Evolutionary conservation across 192 early-diverging fungal genomes (phyloP), one percentile per base, ranked within the genome.

Genomic region (Backusella mclennaniae): DNA sequence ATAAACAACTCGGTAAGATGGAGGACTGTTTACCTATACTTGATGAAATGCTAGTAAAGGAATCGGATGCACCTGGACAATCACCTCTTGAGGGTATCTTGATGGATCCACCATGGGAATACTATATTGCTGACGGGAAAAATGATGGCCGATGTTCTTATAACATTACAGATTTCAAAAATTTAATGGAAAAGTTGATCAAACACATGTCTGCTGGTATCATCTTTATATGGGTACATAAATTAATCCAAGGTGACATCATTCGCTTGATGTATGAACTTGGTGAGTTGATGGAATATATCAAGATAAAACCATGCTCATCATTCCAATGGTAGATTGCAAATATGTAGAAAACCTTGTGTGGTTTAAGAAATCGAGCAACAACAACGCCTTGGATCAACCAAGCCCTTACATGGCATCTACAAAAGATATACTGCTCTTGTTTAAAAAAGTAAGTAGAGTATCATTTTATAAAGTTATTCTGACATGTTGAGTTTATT

Each of bases 51-150:
- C 38, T 77, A 6, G 14, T 14, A 11, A 39, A 1, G 12, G 7
- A 41, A 52, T 3, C 11, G 15, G n/a, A 56, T 14, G 6, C 4
- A 29, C 6, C 67, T 11, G 21, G 6, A 29, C 73, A 75, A 11
- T 77, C 77, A 5, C 71, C 79, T n/a, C 75, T 90, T 49, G 85
- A 90, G 41, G 87, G 88, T 0, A 79, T 90, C 15, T 52, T 90
- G 41, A 82, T 87, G 5, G 88, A 90, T 77, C 88, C 88, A 39
- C 88, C 88, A 56, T 90, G 88, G 88, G 84, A 88, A 59, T 86
- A 85, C 76, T 81, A 83, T 73, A 76, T 87, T 4, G 78, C 83
- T 21, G 87, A 88, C 76, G 85, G 83, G 4, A 66, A 80, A 46
- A 82, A 84, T 49, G 85, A 88, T 77, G 84, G 84, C 0, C 69